Base-by-base conservation (phyloP, 805 yeast species). In the Schizosaccharomyces lindneri region DNA sequence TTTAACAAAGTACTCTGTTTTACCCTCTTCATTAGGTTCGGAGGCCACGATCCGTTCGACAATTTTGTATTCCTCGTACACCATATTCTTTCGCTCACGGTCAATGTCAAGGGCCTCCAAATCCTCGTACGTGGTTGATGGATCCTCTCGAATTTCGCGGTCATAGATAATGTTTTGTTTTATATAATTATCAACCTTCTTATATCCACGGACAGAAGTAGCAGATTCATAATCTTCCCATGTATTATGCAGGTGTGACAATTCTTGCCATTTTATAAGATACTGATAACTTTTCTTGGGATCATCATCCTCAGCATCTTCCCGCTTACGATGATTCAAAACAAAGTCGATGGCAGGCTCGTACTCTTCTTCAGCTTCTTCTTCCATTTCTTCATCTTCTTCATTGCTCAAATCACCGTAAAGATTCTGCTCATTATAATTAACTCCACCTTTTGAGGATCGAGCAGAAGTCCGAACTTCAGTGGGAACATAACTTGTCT, bases 51-150 rank as follows among this genome's bases (percentile, higher is more conserved):
- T 84, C 66, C 98, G 79, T 71, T 90, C 98, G 41, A 87, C 95
- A 48, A 81, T 79, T 64, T 85, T 85, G 73, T 76, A 89, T 70
- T 89, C 96, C 55, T 80, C 83, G 65, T 82, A 80, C 66, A 87
- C 90, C 65, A 90, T 97, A 48, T 85, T 75, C 68, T 83, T 78
- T 59, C 95, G 78, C 69, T 88, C 97, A 32, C 82, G 79, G 68
- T 90, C 97, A 65, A 90, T 79, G 68, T 88, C 95, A 87, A 90
- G 83, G 24, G 87, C 83, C 71, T 90, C 98, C 48, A 90, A 76
- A 66, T 93, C 97, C 72, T 90, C 98, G 62, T 84, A 79, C 0
- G 96, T 87, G 2, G 94, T 86, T 63, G 74, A 71, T 0, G 95
- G 85, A 68, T 90, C 97, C 59, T 74, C 75, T 66, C 95, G 78